Percentiles rank a stretch among this genome's conserved stretches.
These are phyloP conservation scores for Xylaria sp. DNA, from an alignment of 2,329 filamentous ascomycete species.

Conservation along the genomic window DNA sequence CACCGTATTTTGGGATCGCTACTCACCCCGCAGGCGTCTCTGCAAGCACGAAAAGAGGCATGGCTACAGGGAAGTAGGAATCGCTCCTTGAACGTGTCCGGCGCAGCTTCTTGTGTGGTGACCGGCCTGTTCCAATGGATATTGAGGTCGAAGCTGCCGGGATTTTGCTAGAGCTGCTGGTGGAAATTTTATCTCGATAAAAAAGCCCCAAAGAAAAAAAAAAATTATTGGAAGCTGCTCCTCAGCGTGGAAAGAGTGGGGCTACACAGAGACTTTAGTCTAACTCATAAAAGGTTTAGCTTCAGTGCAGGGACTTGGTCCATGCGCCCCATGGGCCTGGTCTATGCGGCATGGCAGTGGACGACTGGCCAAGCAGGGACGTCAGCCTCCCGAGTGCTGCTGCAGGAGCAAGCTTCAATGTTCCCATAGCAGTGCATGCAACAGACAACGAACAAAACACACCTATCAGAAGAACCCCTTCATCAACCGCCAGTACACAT, in stretches of 20 bases:
- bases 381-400: neutral
- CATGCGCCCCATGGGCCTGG: neutral
- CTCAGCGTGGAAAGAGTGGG: neutral
- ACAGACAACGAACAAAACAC: constrained; percentile 11
- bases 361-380: neutral
- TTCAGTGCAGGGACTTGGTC: neutral
- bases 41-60: constrained; percentile 90
- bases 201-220: neutral
- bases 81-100: constrained; percentile 18
- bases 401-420: constrained; percentile 16
- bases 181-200: constrained; percentile 17
- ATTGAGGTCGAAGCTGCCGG: constrained; percentile 25
- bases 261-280: neutral
- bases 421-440: constrained; percentile 23
- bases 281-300: neutral
- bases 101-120: constrained; percentile 33
- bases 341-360: constrained; percentile 16
- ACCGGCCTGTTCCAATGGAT: constrained; percentile 33
- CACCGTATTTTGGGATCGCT: constrained; percentile 11
- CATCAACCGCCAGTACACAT: constrained; percentile 19
- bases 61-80: constrained; percentile 47
- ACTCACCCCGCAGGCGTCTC: constrained; percentile 84
- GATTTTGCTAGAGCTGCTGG: constrained; percentile 14
- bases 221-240: neutral
- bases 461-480: constrained; percentile 13